Evolutionary conservation across 2,329 filamentous ascomycete genomes (phyloP).

Genomic region (Epichloe uncinata): DNA sequence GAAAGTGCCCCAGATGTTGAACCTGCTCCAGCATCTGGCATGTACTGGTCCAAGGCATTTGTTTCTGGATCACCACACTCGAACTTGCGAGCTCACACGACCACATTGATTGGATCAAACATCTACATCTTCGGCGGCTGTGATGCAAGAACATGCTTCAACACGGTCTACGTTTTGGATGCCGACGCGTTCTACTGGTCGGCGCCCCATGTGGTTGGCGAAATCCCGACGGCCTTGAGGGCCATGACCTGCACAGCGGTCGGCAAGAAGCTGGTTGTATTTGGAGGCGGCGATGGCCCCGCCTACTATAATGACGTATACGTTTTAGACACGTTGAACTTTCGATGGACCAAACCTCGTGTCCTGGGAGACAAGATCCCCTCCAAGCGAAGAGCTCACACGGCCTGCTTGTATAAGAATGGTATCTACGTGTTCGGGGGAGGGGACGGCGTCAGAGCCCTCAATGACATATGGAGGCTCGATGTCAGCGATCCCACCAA

Average conservation of each 20-base stretch:
- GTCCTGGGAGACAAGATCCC: conserved; percentile 45
- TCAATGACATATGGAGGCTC: conserved; percentile 61
- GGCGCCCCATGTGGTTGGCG: conserved; percentile 48
- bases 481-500: conserved; percentile 53
- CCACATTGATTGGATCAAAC: conserved; percentile 51
- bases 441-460: conserved; percentile 54
- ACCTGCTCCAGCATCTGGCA: conserved; percentile 51
- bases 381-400: conserved; percentile 52
- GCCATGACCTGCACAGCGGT: conserved; percentile 63
- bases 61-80: conserved; percentile 50
- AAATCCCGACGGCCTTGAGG: conserved; percentile 49
- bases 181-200: conserved; percentile 60
- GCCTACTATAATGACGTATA: conserved; percentile 62
- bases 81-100: conserved; percentile 52
- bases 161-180: conserved; percentile 55
- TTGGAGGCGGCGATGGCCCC: conserved; percentile 56
- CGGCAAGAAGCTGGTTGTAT: conserved; percentile 56
- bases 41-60: conserved; percentile 58
- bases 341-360: conserved; percentile 50
- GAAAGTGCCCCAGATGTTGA: conserved; percentile 45
- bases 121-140: conserved; percentile 58
- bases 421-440: conserved; percentile 59
- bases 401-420: conserved; percentile 58
- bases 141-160: conserved; percentile 53
- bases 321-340: conserved; percentile 57